These are phyloP conservation scores for Alternaria sp. DNA, from an alignment of 2,329 filamentous ascomycete species.

Conservation along the genomic window DNA sequence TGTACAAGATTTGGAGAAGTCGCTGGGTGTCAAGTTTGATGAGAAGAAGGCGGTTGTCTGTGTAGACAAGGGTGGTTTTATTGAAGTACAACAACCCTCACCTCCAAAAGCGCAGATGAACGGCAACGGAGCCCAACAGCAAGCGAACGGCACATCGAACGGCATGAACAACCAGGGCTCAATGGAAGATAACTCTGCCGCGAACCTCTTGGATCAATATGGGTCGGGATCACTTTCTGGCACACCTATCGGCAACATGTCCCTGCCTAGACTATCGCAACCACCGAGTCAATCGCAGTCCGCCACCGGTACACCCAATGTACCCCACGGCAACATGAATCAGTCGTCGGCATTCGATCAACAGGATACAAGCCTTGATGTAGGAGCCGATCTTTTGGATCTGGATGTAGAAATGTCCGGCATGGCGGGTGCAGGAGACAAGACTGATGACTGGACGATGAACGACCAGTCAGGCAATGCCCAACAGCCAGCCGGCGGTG, in stretches of 20 bases:
- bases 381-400: conserved; percentile 45
- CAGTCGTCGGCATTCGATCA: conserved; percentile 36
- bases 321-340: conserved; percentile 27
- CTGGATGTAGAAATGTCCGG: conserved; percentile 65
- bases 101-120: conserved; percentile 40
- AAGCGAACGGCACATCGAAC: conserved; percentile 45
- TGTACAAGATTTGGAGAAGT: conserved; percentile 73
- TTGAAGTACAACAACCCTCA: conserved; percentile 59
- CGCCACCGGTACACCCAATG: conserved; percentile 62
- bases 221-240: conserved; percentile 66
- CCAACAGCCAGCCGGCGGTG: conserved; percentile 25
- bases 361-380: conserved; percentile 33
- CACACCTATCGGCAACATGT: conserved; percentile 67
- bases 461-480: conserved; percentile 30
- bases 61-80: conserved; percentile 77
- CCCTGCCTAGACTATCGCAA: conserved; percentile 62
- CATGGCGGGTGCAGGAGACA: conserved; percentile 51
- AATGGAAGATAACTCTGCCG: conserved; percentile 55
- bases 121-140: conserved; percentile 34
- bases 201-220: conserved; percentile 72
- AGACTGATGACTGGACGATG: conserved; percentile 48
- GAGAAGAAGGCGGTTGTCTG: conserved; percentile 70
- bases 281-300: conserved; percentile 66
- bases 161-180: conserved; percentile 35
- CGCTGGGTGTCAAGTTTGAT: conserved; percentile 71